Conservation (phyloP, 495 filamentous ascomycete species). For the Aspergillus ellipticus region DNA sequence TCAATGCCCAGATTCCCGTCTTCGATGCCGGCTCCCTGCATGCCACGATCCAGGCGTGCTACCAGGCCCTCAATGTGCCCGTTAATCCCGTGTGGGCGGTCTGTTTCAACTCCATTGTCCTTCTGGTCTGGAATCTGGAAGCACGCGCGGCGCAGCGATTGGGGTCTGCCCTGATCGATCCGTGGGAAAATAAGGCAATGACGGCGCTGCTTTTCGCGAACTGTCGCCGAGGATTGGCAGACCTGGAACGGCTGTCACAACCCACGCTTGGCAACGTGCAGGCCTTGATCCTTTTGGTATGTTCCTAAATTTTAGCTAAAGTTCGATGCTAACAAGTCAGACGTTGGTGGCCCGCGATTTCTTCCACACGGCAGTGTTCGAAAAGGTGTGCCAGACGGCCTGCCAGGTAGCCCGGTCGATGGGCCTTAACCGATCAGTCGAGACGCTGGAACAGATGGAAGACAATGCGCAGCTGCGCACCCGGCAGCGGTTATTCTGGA, state of each 20-base stretch:
- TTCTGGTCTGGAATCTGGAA: background rate
- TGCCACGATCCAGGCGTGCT: background rate
- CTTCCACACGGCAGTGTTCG: background rate
- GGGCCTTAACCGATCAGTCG: background rate
- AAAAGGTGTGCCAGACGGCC: background rate
- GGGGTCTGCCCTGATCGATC: background rate
- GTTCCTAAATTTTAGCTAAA: background rate
- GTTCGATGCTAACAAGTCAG: background rate
- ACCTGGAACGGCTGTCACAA: background rate
- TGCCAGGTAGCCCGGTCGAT: background rate
- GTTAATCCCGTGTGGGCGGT: background rate
- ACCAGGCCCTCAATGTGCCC: background rate
- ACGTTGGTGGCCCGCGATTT: conserved; percentile 1
- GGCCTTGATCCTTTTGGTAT: background rate
- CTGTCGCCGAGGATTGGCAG: background rate
- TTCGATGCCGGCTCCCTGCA: background rate
- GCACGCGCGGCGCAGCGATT: background rate
- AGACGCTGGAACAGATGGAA: background rate
- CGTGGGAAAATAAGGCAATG: background rate
- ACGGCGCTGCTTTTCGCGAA: background rate
- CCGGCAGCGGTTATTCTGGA: background rate
- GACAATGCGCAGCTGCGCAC: background rate
- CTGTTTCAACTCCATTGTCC: background rate
- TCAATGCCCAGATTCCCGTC: background rate
- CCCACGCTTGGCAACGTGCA: background rate